These are phyloP conservation scores for Penicillium waksmanii DNA, from an alignment of 495 filamentous ascomycete genomes.

Conservation along the genomic window DNA sequence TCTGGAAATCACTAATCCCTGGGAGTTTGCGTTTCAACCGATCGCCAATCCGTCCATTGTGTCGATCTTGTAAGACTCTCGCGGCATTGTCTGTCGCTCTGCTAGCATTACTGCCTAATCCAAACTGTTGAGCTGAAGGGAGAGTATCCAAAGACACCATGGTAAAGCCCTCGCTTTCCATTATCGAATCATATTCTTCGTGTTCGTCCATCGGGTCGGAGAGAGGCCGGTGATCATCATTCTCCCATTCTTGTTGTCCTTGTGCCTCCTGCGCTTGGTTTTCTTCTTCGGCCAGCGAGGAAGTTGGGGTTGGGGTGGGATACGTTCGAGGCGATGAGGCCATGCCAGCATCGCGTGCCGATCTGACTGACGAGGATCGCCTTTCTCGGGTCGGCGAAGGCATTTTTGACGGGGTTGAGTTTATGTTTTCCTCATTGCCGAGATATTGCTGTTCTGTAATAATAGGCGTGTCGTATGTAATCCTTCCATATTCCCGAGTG, in stretches of 20 bases:
- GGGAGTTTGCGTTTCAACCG: conserved; percentile 36
- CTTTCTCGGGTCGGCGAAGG: conserved; percentile 38
- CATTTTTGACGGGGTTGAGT: conserved; percentile 49
- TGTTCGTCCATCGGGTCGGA: conserved; percentile 42
- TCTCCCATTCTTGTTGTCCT: conserved; percentile 1
- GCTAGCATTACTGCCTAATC: conserved; percentile 31
- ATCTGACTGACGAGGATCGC: conserved; percentile 32
- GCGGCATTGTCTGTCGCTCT: conserved; percentile 20
- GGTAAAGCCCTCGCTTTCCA: conserved; percentile 63
- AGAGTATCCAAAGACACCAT: conserved; percentile 62
- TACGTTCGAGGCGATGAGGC: conserved; percentile 45
- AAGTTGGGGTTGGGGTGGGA: conserved; percentile 46
- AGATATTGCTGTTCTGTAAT: conserved; percentile 37
- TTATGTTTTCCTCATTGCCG: conserved; percentile 35
- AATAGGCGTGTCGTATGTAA: conserved; percentile 35
- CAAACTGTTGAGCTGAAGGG: conserved; percentile 48
- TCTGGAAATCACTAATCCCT: conserved; percentile 26
- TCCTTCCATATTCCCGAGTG: conserved; percentile 25
- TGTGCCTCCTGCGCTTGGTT: conserved; percentile 15
- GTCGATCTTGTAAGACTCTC: conserved; percentile 33
- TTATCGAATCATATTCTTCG: conserved; percentile 57
- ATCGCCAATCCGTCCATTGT: conserved; percentile 33
- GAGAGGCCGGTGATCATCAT: conserved; percentile 11
- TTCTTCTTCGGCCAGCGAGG: conserved; percentile 46
- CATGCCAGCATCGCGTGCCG: conserved; percentile 35